A percentile compares a stretch with the other conserved stretches of the same genome.
Evolutionary conservation across 345 rosid species (phyloP).

Genomic region (Camelina sativa): DNA sequence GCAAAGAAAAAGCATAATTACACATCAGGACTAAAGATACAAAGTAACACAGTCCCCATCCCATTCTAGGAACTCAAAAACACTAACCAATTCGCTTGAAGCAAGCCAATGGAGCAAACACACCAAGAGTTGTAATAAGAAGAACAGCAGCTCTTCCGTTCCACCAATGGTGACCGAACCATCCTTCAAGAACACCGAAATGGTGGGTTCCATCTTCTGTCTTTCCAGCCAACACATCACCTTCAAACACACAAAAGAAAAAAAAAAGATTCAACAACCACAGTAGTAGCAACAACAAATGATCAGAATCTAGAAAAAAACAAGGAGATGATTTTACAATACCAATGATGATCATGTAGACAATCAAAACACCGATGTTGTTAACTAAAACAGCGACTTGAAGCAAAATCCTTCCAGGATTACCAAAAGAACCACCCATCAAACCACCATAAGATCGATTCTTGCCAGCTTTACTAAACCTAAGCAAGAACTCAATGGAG

Average conservation of each 20-base stretch:
- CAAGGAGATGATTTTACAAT: background rate
- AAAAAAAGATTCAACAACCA: slow-evolving; percentile 9
- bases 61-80: background rate
- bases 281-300: background rate
- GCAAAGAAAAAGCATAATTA: slow-evolving; percentile 45
- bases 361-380: slow-evolving; percentile 86
- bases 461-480: slow-evolving; percentile 77
- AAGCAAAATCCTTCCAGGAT: slow-evolving; percentile 61
- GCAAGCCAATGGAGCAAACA: slow-evolving; percentile 83
- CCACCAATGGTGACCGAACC: slow-evolving; percentile 94
- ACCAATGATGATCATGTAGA: slow-evolving; percentile 94
- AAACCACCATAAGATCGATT: slow-evolving; percentile 72
- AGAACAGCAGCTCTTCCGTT: slow-evolving; percentile 69
- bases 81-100: slow-evolving; percentile 78
- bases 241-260: slow-evolving; percentile 37
- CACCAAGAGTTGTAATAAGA: slow-evolving; percentile 66
- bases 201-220: slow-evolving; percentile 78
- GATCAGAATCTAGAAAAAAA: background rate
- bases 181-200: slow-evolving; percentile 83
- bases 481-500: slow-evolving; percentile 77
- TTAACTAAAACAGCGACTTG: slow-evolving; percentile 75
- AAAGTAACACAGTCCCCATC: background rate
- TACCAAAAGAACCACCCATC: slow-evolving; percentile 90
- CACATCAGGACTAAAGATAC: background rate
- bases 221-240: slow-evolving; percentile 87